Evolutionary conservation across 1,139 yeast genomes (phyloP).

Genomic region (Candida dubliniensis): DNA sequence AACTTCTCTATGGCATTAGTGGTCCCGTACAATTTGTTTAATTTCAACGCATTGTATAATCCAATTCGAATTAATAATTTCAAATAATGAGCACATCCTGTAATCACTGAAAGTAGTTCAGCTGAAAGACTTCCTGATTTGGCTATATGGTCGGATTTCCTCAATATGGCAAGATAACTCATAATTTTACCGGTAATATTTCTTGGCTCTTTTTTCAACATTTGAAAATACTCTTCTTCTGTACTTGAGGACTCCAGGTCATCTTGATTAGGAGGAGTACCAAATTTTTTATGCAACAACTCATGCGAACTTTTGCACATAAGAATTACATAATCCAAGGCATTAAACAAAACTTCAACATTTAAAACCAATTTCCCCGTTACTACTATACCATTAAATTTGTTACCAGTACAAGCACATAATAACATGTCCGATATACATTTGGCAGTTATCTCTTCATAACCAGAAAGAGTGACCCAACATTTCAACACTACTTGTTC

Average conservation of each 20-base stretch:
- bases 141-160: constrained; percentile 52
- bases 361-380: constrained; percentile 75
- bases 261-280: constrained; percentile 7
- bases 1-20: constrained; percentile 65
- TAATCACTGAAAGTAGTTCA: constrained; percentile 72
- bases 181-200: constrained; percentile 77
- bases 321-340: constrained; percentile 56
- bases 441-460: constrained; percentile 90
- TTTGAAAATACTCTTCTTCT: constrained; percentile 27
- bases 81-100: constrained; percentile 90
- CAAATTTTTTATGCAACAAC: constrained; percentile 8
- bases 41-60: constrained; percentile 67
- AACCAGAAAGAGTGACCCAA: constrained; percentile 86
- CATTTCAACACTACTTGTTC: constrained; percentile 72
- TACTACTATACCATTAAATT: constrained; percentile 65
- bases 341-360: constrained; percentile 73
- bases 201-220: constrained; percentile 74
- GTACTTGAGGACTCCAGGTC: constrained; percentile 17
- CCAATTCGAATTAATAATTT: constrained; percentile 84
- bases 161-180: constrained; percentile 71
- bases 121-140: constrained; percentile 60
- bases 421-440: constrained; percentile 92
- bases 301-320: constrained; percentile 13
- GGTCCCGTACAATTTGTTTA: constrained; percentile 58
- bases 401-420: constrained; percentile 76